These are phyloP conservation scores for Claviceps digitariae DNA, from an alignment of 2,329 filamentous ascomycete species.

Conservation along the genomic window DNA sequence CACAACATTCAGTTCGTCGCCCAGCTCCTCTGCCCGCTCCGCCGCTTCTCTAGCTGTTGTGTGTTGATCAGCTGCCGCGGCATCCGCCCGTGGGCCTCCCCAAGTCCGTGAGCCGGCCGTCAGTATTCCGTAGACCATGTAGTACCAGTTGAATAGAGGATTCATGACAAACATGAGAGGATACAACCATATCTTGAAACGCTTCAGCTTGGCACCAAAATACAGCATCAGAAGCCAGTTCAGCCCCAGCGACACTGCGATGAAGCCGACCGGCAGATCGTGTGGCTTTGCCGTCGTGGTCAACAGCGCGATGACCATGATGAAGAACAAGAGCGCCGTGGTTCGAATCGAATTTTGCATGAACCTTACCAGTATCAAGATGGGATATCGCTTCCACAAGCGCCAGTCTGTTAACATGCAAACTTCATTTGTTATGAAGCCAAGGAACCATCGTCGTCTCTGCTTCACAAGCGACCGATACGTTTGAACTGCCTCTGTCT, in stretches of 20 bases:
- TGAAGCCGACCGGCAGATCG: constrained; percentile 83
- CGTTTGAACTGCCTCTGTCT: constrained; percentile 90
- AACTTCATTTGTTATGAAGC: constrained; percentile 94
- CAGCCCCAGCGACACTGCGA: constrained; percentile 78
- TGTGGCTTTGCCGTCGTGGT: constrained; percentile 68
- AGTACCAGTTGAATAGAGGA: constrained; percentile 96
- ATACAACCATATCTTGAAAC: constrained; percentile 92
- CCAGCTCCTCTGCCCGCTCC: constrained; percentile 61
- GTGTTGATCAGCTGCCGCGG: constrained; percentile 60
- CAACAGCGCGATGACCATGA: constrained; percentile 75
- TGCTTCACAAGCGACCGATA: constrained; percentile 82
- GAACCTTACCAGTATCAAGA: constrained; percentile 75
- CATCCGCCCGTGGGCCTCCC: constrained; percentile 87
- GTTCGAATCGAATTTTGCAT: constrained; percentile 95
- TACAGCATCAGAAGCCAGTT: constrained; percentile 97
- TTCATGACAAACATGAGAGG: constrained; percentile 92
- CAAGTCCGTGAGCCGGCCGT: constrained; percentile 90
- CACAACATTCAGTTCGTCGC: constrained; percentile 81
- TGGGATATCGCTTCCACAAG: constrained; percentile 80
- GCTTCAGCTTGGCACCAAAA: constrained; percentile 73
- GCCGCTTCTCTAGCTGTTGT: constrained; percentile 75
- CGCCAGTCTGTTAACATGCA: constrained; percentile 95
- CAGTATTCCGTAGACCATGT: constrained; percentile 95
- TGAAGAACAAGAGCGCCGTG: constrained; percentile 85
- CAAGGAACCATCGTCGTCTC: constrained; percentile 88